These are phyloP conservation scores for Elsinoe fawcettii DNA, from an alignment of 2,329 filamentous ascomycete genomes.

Conservation along the genomic window DNA sequence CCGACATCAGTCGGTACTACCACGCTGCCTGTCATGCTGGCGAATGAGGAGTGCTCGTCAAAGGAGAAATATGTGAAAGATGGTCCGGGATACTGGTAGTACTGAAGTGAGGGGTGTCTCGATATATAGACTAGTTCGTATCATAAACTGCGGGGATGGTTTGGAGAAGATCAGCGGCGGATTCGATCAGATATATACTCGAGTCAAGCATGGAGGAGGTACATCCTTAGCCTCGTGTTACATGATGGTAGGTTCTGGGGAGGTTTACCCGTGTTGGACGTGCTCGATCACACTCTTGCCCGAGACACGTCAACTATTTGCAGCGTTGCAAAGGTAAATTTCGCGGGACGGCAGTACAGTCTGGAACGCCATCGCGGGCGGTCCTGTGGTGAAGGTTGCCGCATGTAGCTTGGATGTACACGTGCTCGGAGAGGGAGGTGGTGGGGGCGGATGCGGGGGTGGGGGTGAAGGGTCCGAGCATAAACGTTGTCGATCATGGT, in stretches of 20 bases:
- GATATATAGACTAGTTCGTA: neutral
- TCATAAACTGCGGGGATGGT: neutral
- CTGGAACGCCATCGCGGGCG: neutral
- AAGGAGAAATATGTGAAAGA: neutral
- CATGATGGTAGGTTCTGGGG: neutral
- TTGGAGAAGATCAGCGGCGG: neutral
- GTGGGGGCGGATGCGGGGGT: neutral
- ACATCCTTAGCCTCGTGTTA: neutral
- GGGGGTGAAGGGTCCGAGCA: neutral
- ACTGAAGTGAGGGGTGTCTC: neutral
- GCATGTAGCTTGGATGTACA: neutral
- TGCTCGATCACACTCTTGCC: neutral
- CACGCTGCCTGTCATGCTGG: neutral
- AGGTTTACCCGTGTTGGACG: neutral
- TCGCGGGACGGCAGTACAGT: neutral
- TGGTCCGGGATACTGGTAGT: neutral
- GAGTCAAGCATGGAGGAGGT: neutral
- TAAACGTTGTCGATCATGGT: neutral
- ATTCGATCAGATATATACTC: neutral
- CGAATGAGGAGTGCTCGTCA: neutral
- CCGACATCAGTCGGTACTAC: slow-evolving; percentile 5
- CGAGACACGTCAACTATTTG: neutral
- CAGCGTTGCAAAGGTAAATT: neutral
- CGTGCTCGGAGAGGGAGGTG: neutral
- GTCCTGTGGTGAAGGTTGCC: neutral